phyloP scores from a whole-genome alignment of 352 stramenopile species.

The Globisporangium megalacanthum region DNA sequence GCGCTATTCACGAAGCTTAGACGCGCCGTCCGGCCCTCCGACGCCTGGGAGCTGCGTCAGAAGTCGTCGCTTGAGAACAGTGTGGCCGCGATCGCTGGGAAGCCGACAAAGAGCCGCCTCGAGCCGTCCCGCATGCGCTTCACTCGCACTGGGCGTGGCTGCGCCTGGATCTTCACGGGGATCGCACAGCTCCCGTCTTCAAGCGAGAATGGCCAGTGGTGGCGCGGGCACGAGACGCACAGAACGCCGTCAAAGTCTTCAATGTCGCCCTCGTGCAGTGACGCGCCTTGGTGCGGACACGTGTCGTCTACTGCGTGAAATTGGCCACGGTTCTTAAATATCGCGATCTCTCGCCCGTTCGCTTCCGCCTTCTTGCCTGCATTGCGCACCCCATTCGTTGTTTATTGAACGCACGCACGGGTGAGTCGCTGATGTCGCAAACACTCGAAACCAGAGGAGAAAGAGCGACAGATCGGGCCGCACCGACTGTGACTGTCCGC shows the following conservation, averaged over 20 bases:
- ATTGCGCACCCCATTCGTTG: background rate
- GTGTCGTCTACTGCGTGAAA: slow-evolving; percentile 76
- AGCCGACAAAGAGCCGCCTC: slow-evolving; percentile 64
- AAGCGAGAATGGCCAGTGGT: slow-evolving; percentile 81
- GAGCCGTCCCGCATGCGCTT: slow-evolving; percentile 32
- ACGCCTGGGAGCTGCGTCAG: slow-evolving; percentile 21
- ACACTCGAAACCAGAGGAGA: too few species aligned
- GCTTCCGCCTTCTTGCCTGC: slow-evolving; percentile 51
- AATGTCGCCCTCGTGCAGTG: slow-evolving; percentile 83
- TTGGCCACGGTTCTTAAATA: slow-evolving; percentile 69
- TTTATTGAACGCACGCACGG: background rate
- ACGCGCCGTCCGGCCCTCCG: background rate
- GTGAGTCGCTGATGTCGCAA: too few species aligned
- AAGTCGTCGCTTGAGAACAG: slow-evolving; percentile 79
- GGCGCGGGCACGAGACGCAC: slow-evolving; percentile 71
- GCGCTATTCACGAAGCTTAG: background rate
- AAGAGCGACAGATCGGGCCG: too few species aligned
- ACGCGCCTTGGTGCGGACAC: slow-evolving; percentile 73
- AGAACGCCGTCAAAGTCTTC: slow-evolving; percentile 71
- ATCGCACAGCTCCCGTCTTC: slow-evolving; percentile 69
- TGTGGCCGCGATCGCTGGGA: slow-evolving; percentile 38
- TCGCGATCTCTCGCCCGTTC: slow-evolving; percentile 69
- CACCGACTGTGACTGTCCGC: slow-evolving; percentile 49
- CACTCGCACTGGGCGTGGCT: slow-evolving; percentile 63
- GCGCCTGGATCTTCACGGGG: slow-evolving; percentile 33